Conservation (phyloP, 2,329 filamentous ascomycete species). For the Alternaria gaisen region DNA sequence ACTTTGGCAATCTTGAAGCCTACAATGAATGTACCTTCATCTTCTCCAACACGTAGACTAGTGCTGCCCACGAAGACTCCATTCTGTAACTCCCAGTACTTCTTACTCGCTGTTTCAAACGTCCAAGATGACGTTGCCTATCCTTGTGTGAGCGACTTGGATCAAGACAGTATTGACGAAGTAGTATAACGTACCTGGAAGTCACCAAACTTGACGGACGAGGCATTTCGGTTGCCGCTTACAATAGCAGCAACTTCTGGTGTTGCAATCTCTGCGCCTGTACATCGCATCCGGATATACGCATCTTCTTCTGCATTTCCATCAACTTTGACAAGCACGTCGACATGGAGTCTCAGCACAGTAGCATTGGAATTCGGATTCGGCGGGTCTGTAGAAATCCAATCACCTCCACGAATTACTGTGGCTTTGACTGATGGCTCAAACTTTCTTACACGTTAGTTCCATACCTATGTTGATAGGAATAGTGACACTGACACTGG, state of each 20-base stretch:
- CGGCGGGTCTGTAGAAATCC: constrained; percentile 7
- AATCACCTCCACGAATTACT: constrained; percentile 10
- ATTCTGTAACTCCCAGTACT: constrained; percentile 12
- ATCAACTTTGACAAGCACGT: background rate
- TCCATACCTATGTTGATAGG: background rate
- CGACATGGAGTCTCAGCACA: constrained; percentile 6
- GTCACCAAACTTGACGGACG: background rate
- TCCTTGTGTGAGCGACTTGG: background rate
- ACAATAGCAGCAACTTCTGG: background rate
- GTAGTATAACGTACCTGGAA: background rate
- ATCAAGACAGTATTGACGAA: background rate
- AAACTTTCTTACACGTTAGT: background rate
- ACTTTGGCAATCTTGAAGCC: constrained; percentile 12
- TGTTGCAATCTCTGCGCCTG: constrained; percentile 1
- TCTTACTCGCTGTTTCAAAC: constrained; percentile 9
- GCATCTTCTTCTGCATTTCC: background rate
- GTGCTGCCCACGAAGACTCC: constrained; percentile 13
- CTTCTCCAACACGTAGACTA: background rate
- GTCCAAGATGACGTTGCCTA: constrained; percentile 5
- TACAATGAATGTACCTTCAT: constrained; percentile 4
- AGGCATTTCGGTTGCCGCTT: background rate
- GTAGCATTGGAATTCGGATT: background rate
- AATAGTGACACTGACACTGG: background rate
- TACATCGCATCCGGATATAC: constrained; percentile 9
- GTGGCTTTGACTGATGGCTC: background rate